Base-by-base conservation (phyloP, 2,329 filamentous ascomycete species). In the Epichloe aotearoae region DNA sequence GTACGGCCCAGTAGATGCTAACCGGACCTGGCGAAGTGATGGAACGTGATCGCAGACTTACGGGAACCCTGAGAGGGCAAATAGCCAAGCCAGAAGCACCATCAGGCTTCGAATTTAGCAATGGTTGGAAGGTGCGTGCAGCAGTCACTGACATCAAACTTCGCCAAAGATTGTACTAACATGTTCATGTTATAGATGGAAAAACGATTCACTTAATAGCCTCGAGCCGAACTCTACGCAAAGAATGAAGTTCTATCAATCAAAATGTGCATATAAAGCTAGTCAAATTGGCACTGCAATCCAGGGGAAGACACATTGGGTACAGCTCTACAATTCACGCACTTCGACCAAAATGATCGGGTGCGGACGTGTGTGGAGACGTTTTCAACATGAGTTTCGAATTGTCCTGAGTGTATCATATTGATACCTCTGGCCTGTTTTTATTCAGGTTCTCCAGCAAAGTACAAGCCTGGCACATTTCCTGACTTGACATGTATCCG, bases 401-500 rank as follows among this genome's bases (percentile, higher is more conserved):
- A 39, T 39, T 5, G 14, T 46, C 11, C 44, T 14, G 5, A 47
- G 33, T 38, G 20, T 38, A 47, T 63, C 67, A 78, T 69, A 80
- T 73, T 59, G 70, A 64, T 54, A 83, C 78, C 58, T 79, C 72
- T 52, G 77, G 69, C 53, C 79, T 71, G 57, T 83, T 83, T 68
- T 93, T 96, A 64, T 98, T 98, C 46, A 98, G 67, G 0, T 86
- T 88, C 59, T 97, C 90, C 3, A 98, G 76, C 43, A 98, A 72
- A 54, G 83, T 84, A 64, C 93, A 98, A 0, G 93, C 93, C 68
- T 98, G 95, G 69, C 93, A 98, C 39, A 96, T 80, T 33, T 80
- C 79, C 66, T 98, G 93, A 59, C 90, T 96, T 2, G 93, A 95
- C 67, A 98, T 86, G 64, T 97, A 98, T 14, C 93, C 93, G 59